These are phyloP conservation scores for Trichoderma guizhouense DNA, from an alignment of 2,329 filamentous ascomycete species.

Conservation along the genomic window DNA sequence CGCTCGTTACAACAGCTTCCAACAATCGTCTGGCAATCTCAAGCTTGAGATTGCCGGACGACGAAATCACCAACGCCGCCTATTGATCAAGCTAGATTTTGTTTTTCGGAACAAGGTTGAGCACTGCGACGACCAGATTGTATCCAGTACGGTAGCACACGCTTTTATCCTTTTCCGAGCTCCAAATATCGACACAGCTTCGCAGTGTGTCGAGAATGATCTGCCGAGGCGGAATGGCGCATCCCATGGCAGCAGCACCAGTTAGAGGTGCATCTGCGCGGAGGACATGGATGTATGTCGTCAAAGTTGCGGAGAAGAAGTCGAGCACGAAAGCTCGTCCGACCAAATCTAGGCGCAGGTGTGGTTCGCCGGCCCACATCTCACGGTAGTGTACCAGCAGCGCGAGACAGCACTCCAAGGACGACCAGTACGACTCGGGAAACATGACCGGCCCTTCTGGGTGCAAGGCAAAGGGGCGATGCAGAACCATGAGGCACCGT, in stretches of 20 bases:
- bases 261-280: constrained; percentile 35
- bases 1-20: background rate
- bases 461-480: constrained; percentile 36
- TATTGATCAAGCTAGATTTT: background rate
- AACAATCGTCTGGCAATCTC: background rate
- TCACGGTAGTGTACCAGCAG: constrained; percentile 36
- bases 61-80: background rate
- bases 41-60: background rate
- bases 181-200: constrained; percentile 36
- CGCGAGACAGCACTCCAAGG: constrained; percentile 36
- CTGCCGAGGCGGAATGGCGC: constrained; percentile 33
- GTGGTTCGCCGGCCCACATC: constrained; percentile 30
- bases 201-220: constrained; percentile 35
- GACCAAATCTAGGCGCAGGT: constrained; percentile 30
- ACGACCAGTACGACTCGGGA: constrained; percentile 37
- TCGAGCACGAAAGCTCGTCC: constrained; percentile 35
- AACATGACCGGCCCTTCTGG: constrained; percentile 32
- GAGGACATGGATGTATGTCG: constrained; percentile 34
- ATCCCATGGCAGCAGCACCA: constrained; percentile 26
- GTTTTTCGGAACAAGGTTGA: constrained; percentile 28
- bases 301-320: constrained; percentile 36
- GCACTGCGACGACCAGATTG: constrained; percentile 29
- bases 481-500: constrained; percentile 36
- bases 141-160: constrained; percentile 36
- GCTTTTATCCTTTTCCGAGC: constrained; percentile 34